Evolutionary conservation across 179 eudicot genomes (phyloP).

Genomic region (Patellifolia procumbens): DNA sequence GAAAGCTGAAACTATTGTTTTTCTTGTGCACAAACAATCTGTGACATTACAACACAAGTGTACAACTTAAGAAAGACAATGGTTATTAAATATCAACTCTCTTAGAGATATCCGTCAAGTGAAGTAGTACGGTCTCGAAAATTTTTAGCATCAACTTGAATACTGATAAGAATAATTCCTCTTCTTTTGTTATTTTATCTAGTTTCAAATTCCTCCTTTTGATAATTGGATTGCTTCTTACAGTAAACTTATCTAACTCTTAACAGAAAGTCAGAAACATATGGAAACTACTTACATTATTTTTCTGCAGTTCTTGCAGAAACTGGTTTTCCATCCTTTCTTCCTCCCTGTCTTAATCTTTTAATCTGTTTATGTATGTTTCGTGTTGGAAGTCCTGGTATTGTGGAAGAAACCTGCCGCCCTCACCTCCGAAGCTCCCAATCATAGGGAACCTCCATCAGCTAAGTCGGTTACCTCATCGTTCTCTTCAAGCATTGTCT

Average conservation of each 20-base stretch:
- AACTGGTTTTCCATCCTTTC: not conserved
- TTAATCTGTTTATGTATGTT: not conserved
- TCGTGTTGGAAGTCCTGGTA: not conserved
- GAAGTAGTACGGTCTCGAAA: no score
- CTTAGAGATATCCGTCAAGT: no score
- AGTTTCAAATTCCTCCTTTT: no score
- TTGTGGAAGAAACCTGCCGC: not conserved
- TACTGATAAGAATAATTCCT: no score
- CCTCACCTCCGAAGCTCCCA: not conserved
- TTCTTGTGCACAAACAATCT: not conserved
- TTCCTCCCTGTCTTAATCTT: not conserved
- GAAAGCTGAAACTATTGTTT: not conserved
- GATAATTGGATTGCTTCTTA: no score
- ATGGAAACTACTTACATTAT: not conserved
- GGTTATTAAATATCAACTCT: no score
- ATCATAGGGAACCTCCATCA: conserved; percentile 4
- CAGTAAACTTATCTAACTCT: not conserved
- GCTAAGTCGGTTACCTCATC: not conserved
- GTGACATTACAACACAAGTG: not conserved
- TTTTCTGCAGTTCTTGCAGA: not conserved
- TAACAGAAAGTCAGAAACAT: not conserved
- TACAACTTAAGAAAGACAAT: not conserved
- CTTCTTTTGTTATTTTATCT: no score
- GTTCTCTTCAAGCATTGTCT: not conserved
- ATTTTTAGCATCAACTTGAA: no score